Conservation (phyloP, 768 basidiomycete genomes). For the Udeniomyces megalosporus region DNA sequence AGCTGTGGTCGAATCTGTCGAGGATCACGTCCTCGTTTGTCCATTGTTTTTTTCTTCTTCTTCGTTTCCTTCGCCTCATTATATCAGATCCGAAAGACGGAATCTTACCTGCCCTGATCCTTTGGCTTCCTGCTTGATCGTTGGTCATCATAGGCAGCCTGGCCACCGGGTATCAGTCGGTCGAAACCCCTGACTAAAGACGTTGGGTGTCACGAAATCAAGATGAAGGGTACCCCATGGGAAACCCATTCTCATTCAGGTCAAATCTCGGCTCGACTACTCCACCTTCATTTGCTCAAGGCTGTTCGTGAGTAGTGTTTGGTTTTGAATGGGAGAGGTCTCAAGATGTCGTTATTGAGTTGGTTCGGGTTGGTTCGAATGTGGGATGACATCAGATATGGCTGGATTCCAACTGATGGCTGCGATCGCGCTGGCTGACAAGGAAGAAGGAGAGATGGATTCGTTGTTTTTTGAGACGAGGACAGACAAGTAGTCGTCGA, state of each 20-base stretch:
- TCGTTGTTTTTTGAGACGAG: constrained; percentile 8
- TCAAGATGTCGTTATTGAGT: not conserved
- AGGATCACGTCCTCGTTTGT: constrained; percentile 12
- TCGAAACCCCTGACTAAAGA: constrained; percentile 4
- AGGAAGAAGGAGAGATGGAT: constrained; percentile 16
- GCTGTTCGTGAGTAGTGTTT: not conserved
- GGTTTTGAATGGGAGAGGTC: too few relatives aligned
- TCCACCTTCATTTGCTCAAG: constrained; percentile 9
- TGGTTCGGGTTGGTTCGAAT: not conserved
- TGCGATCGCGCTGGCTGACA: constrained; percentile 7
- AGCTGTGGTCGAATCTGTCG: constrained; percentile 13
- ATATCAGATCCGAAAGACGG: not conserved
- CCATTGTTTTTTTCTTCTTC: not conserved
- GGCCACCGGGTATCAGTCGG: constrained; percentile 6
- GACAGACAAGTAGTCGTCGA: too few relatives aligned
- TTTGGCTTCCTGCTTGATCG: not conserved
- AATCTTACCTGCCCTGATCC: not conserved
- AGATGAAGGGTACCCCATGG: constrained; percentile 11
- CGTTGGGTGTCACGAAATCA: constrained; percentile 13
- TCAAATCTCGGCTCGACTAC: constrained; percentile 3
- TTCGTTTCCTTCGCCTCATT: too few relatives aligned
- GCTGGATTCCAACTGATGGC: constrained; percentile 12
- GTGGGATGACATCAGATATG: not conserved
- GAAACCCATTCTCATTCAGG: not conserved
- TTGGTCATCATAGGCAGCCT: not conserved